phyloP scores from a whole-genome alignment of 805 yeast genomes.

The Hanseniaspora guilliermondii region DNA sequence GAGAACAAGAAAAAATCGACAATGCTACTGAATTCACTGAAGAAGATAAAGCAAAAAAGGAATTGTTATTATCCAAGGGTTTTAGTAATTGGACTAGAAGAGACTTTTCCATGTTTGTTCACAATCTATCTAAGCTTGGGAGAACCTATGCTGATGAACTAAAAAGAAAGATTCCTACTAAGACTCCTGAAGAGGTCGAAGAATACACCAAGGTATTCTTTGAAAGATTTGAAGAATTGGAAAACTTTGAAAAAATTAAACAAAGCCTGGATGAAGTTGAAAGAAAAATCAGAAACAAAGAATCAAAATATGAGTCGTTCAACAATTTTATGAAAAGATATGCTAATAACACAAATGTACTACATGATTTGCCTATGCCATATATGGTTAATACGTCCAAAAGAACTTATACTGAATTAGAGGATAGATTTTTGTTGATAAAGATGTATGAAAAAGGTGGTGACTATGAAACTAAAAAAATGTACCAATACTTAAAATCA shows the following conservation, averaged over 20 bases:
- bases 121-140: constrained; percentile 57
- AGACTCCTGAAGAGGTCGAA: constrained; percentile 47
- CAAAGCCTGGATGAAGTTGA: constrained; percentile 67
- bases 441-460: constrained; percentile 57
- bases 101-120: constrained; percentile 61
- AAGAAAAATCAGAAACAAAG: constrained; percentile 40
- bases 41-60: constrained; percentile 47
- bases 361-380: constrained; percentile 49
- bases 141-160: constrained; percentile 40
- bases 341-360: constrained; percentile 41
- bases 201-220: constrained; percentile 51
- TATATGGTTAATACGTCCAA: constrained; percentile 80
- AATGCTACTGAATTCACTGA: constrained; percentile 47
- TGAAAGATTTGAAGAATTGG: constrained; percentile 46
- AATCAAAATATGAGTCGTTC: constrained; percentile 28
- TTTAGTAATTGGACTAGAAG: constrained; percentile 62
- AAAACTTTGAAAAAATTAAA: constrained; percentile 59
- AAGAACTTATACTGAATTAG: constrained; percentile 53
- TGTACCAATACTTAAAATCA: constrained; percentile 52
- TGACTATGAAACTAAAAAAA: constrained; percentile 34
- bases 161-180: constrained; percentile 43
- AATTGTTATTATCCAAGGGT: constrained; percentile 40
- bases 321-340: constrained; percentile 38
- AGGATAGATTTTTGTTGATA: constrained; percentile 54
- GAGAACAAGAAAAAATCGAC: constrained; percentile 45